Percentiles rank a stretch among this genome's conserved stretches.
Conservation (phyloP, 345 rosid genomes). For the Cardamine resedifolia region DNA sequence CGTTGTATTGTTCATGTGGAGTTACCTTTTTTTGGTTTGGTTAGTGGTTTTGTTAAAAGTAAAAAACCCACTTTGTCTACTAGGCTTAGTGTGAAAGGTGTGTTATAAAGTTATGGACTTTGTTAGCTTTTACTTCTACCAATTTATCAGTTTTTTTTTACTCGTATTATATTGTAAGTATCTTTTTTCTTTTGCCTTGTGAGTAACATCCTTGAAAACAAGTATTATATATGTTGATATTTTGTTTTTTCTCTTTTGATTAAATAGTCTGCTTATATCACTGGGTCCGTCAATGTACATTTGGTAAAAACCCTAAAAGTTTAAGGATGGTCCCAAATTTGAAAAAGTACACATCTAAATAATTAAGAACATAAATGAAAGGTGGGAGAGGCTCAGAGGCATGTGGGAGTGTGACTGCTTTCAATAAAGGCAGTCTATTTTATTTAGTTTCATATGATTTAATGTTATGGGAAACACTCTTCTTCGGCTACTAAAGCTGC, state of each 20-base stretch:
- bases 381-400: constrained; percentile 23
- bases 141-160: not conserved
- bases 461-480: constrained; percentile 20
- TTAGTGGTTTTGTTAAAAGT: constrained; percentile 25
- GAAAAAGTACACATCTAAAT: not conserved
- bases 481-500: constrained; percentile 7
- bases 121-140: constrained; percentile 27
- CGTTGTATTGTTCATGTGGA: constrained; percentile 27
- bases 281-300: not conserved
- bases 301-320: not conserved
- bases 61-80: constrained; percentile 23
- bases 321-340: constrained; percentile 22
- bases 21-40: constrained; percentile 3
- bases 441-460: constrained; percentile 9
- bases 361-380: constrained; percentile 21
- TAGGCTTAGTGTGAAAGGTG: constrained; percentile 25
- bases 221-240: not conserved
- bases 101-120: constrained; percentile 29
- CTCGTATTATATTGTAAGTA: constrained; percentile 17
- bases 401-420: constrained; percentile 30
- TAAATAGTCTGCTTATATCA: not conserved
- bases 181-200: not conserved
- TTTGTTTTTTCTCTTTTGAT: not conserved
- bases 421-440: constrained; percentile 23
- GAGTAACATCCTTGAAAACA: not conserved